Base-by-base conservation (phyloP, 768 basidiomycete species). In the Amanita molliuscula region DNA sequence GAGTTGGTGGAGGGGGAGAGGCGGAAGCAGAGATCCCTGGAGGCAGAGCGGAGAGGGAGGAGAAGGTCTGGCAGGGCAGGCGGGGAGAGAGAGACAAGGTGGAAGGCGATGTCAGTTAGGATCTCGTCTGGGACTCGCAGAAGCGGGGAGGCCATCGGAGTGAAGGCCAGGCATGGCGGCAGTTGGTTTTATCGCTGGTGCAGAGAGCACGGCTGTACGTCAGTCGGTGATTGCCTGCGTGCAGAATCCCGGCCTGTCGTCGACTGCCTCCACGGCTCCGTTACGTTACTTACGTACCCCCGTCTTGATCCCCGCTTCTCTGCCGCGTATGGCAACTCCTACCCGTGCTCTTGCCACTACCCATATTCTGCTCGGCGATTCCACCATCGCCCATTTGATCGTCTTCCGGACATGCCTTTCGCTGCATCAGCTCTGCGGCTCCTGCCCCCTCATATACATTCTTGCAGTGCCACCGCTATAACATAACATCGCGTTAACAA, bases 61-160 rank as follows among this genome's bases (percentile, higher is more conserved):
- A 85, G 60, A 6, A 65, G 52, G 1, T 61, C 31, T 0, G 82
- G 82, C 0, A 75, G 78, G 15, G 75, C 75, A 23, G 72, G 63
- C 1, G 69, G 69, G 0, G 61, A 55, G 25, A 62, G 53, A 41
- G 67, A 62, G 50, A 71, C 65, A 59, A 81, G 60, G 41, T 75
- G 62, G 63, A 77, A 65, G 44, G 68, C 75, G 64, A 86, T 74
- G 54, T 67, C 56, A 52, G 77, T 69, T 58, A 84, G 72, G 52
- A 66, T 71, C 68, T 69, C 67, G 46, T 44, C 69, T 65, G 62
- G 84, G 53, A 67, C 53, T 50, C 51, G 56, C 25, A 63, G 56
- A 21, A 54, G 55, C 47, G 54, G 55, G 53, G 31, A 44, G 33
- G 42, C n/a, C 31, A 50, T 43, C 18, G 10, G 40, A n/a, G 23